These are phyloP conservation scores for Nannochloris sp. DNA, from an alignment of 139 green algal genomes.

Conservation along the genomic window DNA sequence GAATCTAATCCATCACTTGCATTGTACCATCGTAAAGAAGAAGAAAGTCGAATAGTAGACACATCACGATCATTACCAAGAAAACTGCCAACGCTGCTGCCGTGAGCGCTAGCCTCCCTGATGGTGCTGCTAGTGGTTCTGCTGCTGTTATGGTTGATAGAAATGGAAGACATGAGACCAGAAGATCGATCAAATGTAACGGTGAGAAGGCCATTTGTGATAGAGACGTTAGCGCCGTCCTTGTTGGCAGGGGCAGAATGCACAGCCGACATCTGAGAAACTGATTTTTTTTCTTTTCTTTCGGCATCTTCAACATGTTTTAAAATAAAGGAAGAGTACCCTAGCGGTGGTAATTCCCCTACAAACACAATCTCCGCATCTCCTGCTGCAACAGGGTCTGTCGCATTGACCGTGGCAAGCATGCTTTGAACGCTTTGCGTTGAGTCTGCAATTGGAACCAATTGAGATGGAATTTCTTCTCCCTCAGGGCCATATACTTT, in stretches of 20 bases:
- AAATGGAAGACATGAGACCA: background rate
- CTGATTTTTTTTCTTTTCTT: too few species aligned
- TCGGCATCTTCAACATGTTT: too few species aligned
- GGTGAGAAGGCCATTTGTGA: conserved; percentile 10
- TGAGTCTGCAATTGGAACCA: conserved; percentile 23
- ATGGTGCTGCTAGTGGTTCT: too few species aligned
- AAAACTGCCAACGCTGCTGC: background rate
- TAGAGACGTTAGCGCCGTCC: conserved; percentile 6
- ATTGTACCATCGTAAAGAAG: conserved; percentile 35
- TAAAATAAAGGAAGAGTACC: conserved; percentile 29
- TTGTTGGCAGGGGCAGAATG: too few species aligned
- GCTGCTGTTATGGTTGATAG: background rate
- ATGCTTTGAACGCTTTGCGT: conserved; percentile 38
- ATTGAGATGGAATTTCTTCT: conserved; percentile 22
- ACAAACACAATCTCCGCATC: conserved; percentile 43
- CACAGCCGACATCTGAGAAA: too few species aligned
- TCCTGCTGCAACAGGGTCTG: background rate
- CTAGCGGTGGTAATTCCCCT: conserved; percentile 37
- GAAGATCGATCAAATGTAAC: conserved; percentile 21
- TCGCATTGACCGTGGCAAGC: conserved; percentile 14
- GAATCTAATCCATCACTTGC: conserved; percentile 31
- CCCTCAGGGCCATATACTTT: conserved; percentile 33
- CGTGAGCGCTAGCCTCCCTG: too few species aligned
- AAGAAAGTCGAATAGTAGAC: background rate
- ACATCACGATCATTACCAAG: background rate